These are phyloP conservation scores for Anisodus acutangulus DNA, from an alignment of 257 asterid genomes.

Conservation along the genomic window DNA sequence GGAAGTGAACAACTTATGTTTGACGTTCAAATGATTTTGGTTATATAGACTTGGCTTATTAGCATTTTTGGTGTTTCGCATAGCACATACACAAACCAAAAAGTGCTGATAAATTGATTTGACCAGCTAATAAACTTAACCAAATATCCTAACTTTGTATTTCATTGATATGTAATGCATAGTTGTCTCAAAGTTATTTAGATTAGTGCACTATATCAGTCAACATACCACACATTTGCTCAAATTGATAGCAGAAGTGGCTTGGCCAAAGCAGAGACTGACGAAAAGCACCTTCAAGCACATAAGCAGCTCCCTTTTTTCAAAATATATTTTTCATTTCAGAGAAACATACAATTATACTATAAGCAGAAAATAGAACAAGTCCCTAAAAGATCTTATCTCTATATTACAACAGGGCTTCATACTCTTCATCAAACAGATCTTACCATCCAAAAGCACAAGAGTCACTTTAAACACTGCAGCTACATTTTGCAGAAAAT, in stretches of 20 bases:
- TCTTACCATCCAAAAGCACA: not conserved
- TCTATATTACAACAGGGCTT: not conserved
- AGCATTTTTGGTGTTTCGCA: not conserved
- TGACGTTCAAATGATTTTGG: too few species aligned
- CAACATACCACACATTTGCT: not conserved
- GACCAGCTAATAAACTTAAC: not conserved
- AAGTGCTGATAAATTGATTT: not conserved
- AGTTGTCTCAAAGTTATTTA: not conserved
- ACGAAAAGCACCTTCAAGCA: not conserved
- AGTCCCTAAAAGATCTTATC: not conserved
- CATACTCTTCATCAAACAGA: not conserved
- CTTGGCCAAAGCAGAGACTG: not conserved
- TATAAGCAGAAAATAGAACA: not conserved
- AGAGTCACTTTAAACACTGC: not conserved
- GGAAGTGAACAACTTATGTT: too few species aligned
- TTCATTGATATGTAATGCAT: not conserved
- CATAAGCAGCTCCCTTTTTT: not conserved
- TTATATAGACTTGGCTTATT: too few species aligned
- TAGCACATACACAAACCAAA: not conserved
- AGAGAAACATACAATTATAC: constrained; percentile 21
- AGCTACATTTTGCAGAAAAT: constrained; percentile 4
- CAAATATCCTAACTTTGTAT: not conserved
- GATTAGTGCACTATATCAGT: not conserved
- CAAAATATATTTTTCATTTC: not conserved
- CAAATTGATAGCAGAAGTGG: not conserved